Evolutionary conservation across 306 rosid genomes (phyloP).

Genomic region (barrel medic (Medicago truncatula)): MtrunA17r5.0-ANR NC_053048.1:1191001-1191500

Average conservation of each 20-base stretch:
- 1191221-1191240: constrained; percentile 4
- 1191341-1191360: constrained; percentile 1
- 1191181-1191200: constrained; percentile 10
- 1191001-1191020: constrained; percentile 89
- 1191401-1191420: constrained; percentile 54
- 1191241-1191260: constrained; percentile 7
- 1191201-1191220: background rate
- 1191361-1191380: constrained; percentile 56
- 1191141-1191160: constrained; percentile 56
- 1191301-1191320: constrained; percentile 29
- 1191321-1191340: background rate
- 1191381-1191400: constrained; percentile 50
- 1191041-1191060: constrained; percentile 81
- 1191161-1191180: constrained; percentile 22
- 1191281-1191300: constrained; percentile 15
- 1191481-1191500: constrained; percentile 52
- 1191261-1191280: constrained; percentile 6
- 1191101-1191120: constrained; percentile 71
- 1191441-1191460: background rate
- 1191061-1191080: constrained; percentile 92
- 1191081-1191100: constrained; percentile 70
- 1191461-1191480: constrained; percentile 17
- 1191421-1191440: background rate
- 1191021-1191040: constrained; percentile 85
- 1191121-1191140: constrained; percentile 64